Conservation (phyloP, 768 basidiomycete genomes). For the Suillus fuscotomentosus region DNA sequence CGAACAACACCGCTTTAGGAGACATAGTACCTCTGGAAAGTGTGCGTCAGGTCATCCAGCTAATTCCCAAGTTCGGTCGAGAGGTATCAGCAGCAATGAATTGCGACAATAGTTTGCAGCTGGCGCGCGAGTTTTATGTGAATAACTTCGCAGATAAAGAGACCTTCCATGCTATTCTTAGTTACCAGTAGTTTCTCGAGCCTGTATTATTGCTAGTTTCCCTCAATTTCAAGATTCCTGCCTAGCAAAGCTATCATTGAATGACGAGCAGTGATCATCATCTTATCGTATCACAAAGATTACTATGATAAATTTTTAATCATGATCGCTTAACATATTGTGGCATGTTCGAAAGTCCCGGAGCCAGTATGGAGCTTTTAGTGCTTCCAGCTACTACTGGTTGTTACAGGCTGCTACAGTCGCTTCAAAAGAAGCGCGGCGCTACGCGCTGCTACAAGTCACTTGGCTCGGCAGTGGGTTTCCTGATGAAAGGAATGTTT, state of each 20-base stretch:
- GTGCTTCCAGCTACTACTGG: too few relatives aligned
- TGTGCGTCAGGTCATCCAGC: background rate
- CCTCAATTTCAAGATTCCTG: background rate
- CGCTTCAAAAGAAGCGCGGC: too few relatives aligned
- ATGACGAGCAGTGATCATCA: background rate
- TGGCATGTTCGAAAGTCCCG: too few relatives aligned
- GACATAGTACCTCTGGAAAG: conserved; percentile 3
- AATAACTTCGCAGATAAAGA: conserved; percentile 8
- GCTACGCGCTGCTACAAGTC: too few relatives aligned
- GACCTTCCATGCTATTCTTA: conserved; percentile 3
- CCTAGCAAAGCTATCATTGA: background rate
- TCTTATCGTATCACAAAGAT: background rate
- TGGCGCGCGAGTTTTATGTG: background rate
- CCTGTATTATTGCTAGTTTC: background rate
- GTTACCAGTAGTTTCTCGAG: background rate
- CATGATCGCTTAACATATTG: background rate
- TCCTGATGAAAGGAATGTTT: too few relatives aligned
- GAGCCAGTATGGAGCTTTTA: too few relatives aligned
- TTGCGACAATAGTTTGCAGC: conserved; percentile 2
- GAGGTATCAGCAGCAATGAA: background rate
- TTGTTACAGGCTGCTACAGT: too few relatives aligned
- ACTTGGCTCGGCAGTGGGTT: too few relatives aligned
- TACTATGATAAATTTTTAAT: background rate
- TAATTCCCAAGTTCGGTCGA: conserved; percentile 2
- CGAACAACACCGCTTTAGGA: background rate